Evolutionary conservation across 192 early-diverging fungal species (phyloP).

Genomic region (Entomortierella beljakovae): DNA sequence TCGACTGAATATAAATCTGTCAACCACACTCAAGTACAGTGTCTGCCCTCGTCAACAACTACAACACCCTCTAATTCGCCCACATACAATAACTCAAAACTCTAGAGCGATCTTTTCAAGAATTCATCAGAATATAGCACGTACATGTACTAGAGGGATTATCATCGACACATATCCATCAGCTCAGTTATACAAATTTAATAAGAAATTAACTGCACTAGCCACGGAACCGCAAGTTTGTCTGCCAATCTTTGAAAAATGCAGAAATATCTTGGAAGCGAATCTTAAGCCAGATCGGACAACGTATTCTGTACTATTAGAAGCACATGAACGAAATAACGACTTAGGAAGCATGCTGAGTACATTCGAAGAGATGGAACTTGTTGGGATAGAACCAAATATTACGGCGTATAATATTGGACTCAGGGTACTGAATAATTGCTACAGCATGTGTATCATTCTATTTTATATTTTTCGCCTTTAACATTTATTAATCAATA

Average conservation of each 20-base stretch:
- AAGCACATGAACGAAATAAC: constrained; percentile 42
- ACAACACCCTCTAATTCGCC: neutral
- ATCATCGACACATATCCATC: constrained; percentile 44
- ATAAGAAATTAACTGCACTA: constrained; percentile 15
- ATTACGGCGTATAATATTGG: constrained; percentile 55
- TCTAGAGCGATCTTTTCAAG: neutral
- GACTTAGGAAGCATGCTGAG: constrained; percentile 10
- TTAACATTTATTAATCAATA: neutral
- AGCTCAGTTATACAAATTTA: constrained; percentile 19
- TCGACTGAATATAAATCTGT: neutral
- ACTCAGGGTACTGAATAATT: constrained; percentile 36
- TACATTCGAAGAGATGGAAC: constrained; percentile 54
- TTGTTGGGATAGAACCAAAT: constrained; percentile 38
- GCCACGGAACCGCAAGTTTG: constrained; percentile 13
- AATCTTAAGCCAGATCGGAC: constrained; percentile 55
- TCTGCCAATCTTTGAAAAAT: constrained; percentile 46
- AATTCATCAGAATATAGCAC: neutral
- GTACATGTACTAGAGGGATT: constrained; percentile 7
- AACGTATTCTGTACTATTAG: constrained; percentile 55
- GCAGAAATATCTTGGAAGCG: constrained; percentile 43
- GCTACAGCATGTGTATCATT: neutral
- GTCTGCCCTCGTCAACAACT: neutral
- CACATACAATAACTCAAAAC: neutral
- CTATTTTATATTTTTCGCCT: neutral
- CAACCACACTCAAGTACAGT: neutral